Conservation (phyloP, 148 eudicot species). For the Vaccinium corymbosum region DNA sequence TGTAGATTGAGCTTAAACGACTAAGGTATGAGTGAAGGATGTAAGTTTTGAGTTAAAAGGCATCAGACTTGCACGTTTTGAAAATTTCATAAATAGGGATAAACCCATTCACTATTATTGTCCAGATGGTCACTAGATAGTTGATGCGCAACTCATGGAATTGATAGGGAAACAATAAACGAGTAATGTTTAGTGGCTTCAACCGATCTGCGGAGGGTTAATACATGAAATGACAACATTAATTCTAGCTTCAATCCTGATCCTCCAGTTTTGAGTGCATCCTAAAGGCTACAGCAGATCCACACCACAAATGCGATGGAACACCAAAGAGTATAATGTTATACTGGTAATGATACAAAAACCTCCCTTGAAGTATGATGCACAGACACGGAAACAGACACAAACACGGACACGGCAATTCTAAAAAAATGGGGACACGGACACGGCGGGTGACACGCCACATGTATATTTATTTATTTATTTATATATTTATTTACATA, state of each 20-base stretch:
- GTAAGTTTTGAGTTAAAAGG: neutral
- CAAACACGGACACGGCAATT: too few species aligned
- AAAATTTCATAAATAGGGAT: neutral
- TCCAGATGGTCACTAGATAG: neutral
- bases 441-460: too few species aligned
- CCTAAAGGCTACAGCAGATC: constrained; percentile 10
- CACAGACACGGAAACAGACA: too few species aligned
- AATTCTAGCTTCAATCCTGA: neutral
- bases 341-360: neutral
- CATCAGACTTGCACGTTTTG: neutral
- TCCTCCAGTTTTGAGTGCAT: neutral
- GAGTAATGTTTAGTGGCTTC: neutral
- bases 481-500: too few species aligned
- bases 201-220: neutral
- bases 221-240: neutral
- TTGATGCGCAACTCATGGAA: neutral
- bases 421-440: too few species aligned
- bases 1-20: neutral
- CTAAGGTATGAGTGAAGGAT: neutral
- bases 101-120: neutral
- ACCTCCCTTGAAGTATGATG: neutral
- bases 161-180: neutral
- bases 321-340: neutral
- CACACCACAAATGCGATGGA: neutral
- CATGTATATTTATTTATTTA: too few species aligned